Evolutionary conservation across 345 rosid genomes (phyloP).

Genomic region (Anacardium occidentale): DNA sequence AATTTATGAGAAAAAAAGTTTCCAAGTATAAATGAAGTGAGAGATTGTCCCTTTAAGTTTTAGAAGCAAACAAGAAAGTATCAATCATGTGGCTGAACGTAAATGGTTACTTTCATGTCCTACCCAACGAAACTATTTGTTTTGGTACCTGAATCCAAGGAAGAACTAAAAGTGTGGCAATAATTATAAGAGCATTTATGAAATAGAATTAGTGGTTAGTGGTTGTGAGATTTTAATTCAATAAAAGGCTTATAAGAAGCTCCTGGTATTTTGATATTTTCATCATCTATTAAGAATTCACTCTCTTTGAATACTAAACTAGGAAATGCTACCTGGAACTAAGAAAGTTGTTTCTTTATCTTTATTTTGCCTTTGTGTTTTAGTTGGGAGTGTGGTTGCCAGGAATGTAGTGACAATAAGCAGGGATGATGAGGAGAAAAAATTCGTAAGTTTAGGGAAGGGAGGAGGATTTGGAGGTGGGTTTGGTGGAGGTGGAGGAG

Average conservation of each 20-base stretch:
- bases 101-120: not conserved
- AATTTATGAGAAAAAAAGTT: not conserved
- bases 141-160: not conserved
- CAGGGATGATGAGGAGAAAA: slow-evolving; percentile 33
- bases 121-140: not conserved
- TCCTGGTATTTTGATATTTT: not conserved
- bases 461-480: slow-evolving; percentile 23
- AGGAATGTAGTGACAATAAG: slow-evolving; percentile 29
- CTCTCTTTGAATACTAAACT: not conserved
- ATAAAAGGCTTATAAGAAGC: slow-evolving; percentile 23
- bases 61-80: not conserved
- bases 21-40: too few relatives aligned
- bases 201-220: slow-evolving; percentile 31
- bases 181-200: not conserved
- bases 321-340: slow-evolving; percentile 33
- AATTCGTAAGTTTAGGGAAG: slow-evolving; percentile 5
- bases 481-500: not conserved
- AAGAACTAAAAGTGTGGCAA: not conserved
- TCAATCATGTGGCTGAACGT: not conserved
- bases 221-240: slow-evolving; percentile 44
- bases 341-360: slow-evolving; percentile 32
- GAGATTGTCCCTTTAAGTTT: not conserved
- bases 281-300: not conserved
- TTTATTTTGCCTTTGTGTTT: slow-evolving; percentile 46
- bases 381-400: slow-evolving; percentile 41